A percentile compares a stretch with the other conserved stretches of the same genome.
phyloP scores from a whole-genome alignment of 1,139 yeast genomes.

The Sugiyamaella pinicola region DNA sequence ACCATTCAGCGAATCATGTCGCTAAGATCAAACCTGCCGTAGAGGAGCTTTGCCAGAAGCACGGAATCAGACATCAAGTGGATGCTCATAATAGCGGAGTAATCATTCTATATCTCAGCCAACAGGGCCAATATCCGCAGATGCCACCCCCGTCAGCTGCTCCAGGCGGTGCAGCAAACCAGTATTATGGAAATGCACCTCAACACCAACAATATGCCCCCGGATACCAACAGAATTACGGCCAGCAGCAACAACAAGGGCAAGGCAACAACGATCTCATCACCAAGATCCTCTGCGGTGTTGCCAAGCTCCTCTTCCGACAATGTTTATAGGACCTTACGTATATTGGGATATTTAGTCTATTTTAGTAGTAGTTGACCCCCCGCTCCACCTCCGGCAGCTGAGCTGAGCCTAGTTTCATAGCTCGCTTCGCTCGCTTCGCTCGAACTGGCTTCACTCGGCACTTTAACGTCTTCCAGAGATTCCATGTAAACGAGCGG shows the following conservation, averaged over 20 bases:
- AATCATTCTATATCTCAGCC: constrained; percentile 63
- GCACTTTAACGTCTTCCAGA: too few relatives aligned
- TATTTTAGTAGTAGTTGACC: too few relatives aligned
- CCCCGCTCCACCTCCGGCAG: constrained; percentile 5
- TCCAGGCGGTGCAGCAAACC: constrained; percentile 21
- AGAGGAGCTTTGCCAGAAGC: constrained; percentile 70
- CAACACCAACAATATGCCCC: constrained; percentile 21
- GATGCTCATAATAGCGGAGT: constrained; percentile 82
- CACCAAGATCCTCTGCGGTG: constrained; percentile 24
- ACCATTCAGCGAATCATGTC: constrained; percentile 77
- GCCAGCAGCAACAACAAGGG: constrained; percentile 33
- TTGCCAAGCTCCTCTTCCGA: constrained; percentile 30
- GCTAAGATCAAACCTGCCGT: constrained; percentile 92
- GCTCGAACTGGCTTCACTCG: too few relatives aligned
- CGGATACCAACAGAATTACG: constrained; percentile 28
- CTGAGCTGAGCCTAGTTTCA: neutral
- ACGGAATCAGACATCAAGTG: constrained; percentile 59
- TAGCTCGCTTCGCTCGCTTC: neutral
- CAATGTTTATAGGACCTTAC: constrained; percentile 6
- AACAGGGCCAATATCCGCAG: constrained; percentile 21
- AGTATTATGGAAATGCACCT: constrained; percentile 23
- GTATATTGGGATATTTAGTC: constrained; percentile 17
- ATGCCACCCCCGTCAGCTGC: constrained; percentile 7
- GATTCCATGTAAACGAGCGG: too few relatives aligned
- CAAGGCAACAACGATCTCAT: constrained; percentile 34